Base-by-base conservation (phyloP, 164 flowering plant species). In the Liriodendron chinense region DNA sequence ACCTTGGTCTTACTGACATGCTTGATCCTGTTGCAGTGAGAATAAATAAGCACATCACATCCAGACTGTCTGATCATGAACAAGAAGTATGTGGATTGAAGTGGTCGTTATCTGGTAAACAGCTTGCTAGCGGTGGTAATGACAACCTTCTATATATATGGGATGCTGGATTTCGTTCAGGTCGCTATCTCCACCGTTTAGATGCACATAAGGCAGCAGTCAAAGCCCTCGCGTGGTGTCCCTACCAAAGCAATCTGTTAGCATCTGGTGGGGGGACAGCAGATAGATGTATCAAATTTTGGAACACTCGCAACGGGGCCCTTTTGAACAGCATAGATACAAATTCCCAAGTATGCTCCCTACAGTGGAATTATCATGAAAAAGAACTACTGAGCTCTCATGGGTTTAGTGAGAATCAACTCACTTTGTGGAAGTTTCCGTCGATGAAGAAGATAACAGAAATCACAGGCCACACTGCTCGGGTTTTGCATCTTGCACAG, bases 41-140 rank as follows among this genome's bases (percentile, higher is more conserved):
- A 21, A 73, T 63, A 25, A 34, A 43, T 26, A 10, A 61, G 9
- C 75, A 73, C 53, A 73, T 64, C 26, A n/a, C 63, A n/a, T 61
- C 63, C 2, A 47, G 24, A 21, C 63, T 56, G 48, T 21, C 23
- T 56, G 75, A 24, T 5, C 75, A 73, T 48, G 56, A 73, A 47
- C 75, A 73, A 73, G 75, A 73, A 43, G 75, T 73, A 18, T 73
- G 75, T n/a, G 75, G 75, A 12, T 48, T 73, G 53, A 73, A 73
- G 20, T 73, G 75, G 75, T 73, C 75, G 7, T 56, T 47, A 22
- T 62, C 68, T 20, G 75, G 75, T 25, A 62, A 73, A 64, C 75
- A 73, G 63, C 67, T 73, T 25, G 75, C 75, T 47, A 73, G 75
- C 4, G 69, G 75, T 7, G 75, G 75, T 7, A 73, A 73, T 64